Evolutionary conservation across 352 stramenopile genomes (phyloP), one percentile per base, ranked within the genome.

Genomic region (Elongisporangium anandrum): DNA sequence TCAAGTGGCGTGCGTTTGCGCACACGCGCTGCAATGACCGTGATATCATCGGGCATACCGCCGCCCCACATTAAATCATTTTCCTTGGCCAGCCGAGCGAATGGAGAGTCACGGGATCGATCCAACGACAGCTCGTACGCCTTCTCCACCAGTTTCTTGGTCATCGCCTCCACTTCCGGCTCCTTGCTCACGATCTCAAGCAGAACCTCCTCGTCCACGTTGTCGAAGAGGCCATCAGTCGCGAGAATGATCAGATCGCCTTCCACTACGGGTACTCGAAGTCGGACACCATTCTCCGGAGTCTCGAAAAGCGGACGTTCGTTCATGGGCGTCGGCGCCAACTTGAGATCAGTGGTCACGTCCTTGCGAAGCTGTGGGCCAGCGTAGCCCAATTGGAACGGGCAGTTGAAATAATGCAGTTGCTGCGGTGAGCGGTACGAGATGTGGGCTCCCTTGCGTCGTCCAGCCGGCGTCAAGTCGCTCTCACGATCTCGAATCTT

Each of bases 31-130:
- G 79, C 73, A 60, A 90, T 89, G 65, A 92, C 85, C 6, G 84
- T 92, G 56, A 94, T 91, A 68, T 97, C 89, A 63, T 97, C 89
- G 2, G 88, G 88, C 82, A 97, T 96, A 20, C 93, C 96, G 58
- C 96, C 96, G 22, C 80, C 79, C 95, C 96, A 99, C 73, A 99
- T 88, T 29, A 99, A 97, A 69, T 99, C 96, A 79, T 99, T 99
- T 52, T 99, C 96, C 69, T 99, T 99, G 8, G 96, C 96, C 41
- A 99, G 76, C 4, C 98, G 79, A 13, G 96, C 95, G 82, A 99
- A 99, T 6, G 96, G 96, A 54, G 92, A 98, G 81, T 99, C 96
- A 6, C 84, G 74, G 12, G 63, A 75, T 6, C 75, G 77, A 68
- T 98, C 92, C 5, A 99, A 73, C 60, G 90, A 98, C 58, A 97